Base-by-base conservation (phyloP, 176 grass and related monocot genomes). In the Aegilops umbellulata region DNA sequence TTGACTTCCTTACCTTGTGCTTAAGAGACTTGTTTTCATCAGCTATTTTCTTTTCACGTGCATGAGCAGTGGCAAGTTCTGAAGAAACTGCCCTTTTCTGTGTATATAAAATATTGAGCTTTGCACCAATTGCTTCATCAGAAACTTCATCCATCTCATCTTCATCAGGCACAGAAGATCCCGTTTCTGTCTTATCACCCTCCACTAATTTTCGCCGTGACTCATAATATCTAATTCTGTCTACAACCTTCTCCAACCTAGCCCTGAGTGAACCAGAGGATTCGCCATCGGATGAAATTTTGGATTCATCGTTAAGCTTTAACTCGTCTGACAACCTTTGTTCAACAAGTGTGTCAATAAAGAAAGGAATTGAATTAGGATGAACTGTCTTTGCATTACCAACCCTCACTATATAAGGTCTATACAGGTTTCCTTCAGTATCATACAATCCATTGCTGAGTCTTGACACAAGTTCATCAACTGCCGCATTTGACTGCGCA, bases 391-490 rank as follows among this genome's bases (percentile, higher is more conserved):
- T 95, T 60, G 88, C 85, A 93, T 98, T 95, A 83, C 95, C 95
- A 73, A 98, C 95, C 76, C 93, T 88, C 68, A 98, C 93, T 76
- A 98, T 90, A 80, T 92, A 98, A 82, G 96, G 93, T 83, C 80
- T 98, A 65, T 92, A 98, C 41, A 88, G 42, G 29, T 94, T 93
- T 68, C 93, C 93, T 70, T 98, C 86, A 82, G 42, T 79, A 82
- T 90, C 88, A 72, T 92, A 90, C 79, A 98, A 87, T 74, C 96
- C 96, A 49, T 98, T 65, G 31, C 88, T 90, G 38, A 98, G 88
- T 95, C 93, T 92, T 57, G 93, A 98, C 67, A 95, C 89, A 80
- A 98, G 86, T 80, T 98, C 96, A 88, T 98, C 96, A 80, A 98
- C 93, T 46, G 95, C 95, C 77, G 95, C 95, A 88, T 98, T 98